phyloP scores from a whole-genome alignment of 2,329 filamentous ascomycete genomes.

The Penicillium sp. region DNA sequence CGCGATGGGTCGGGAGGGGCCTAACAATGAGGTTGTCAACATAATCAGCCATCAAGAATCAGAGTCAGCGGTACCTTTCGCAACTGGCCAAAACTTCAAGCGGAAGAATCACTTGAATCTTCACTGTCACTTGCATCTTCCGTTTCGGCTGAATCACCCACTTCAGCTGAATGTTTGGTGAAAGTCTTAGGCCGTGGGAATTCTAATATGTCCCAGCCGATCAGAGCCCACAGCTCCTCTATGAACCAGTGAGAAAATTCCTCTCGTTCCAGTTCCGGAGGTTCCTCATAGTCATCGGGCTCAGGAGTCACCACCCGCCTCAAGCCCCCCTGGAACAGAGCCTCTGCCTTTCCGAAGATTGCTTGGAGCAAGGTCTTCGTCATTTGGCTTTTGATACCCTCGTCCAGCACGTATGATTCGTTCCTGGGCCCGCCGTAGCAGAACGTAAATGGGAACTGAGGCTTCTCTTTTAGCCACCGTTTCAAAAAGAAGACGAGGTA shows the following conservation, averaged over 20 bases:
- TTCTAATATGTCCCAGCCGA: constrained; percentile 57
- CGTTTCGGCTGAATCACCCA: too few species aligned
- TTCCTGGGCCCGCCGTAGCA: too few species aligned
- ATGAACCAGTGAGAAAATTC: constrained; percentile 57
- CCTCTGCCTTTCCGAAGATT: constrained; percentile 42
- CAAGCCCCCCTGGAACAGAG: constrained; percentile 33
- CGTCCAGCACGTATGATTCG: too few species aligned
- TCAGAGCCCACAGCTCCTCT: constrained; percentile 57
- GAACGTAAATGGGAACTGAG: not conserved
- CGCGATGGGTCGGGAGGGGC: too few species aligned
- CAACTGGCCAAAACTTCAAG: not conserved
- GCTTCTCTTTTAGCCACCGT: constrained; percentile 25
- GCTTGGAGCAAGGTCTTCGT: constrained; percentile 43
- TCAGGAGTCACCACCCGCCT: constrained; percentile 25
- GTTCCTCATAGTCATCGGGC: constrained; percentile 14
- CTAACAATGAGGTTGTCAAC: too few species aligned
- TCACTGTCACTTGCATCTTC: not conserved
- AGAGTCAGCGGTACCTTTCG: not conserved
- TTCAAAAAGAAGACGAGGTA: constrained; percentile 42
- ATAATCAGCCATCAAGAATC: not conserved
- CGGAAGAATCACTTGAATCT: not conserved
- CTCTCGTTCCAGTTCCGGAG: constrained; percentile 26
- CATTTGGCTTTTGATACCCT: not conserved
- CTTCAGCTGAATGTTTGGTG: not conserved
- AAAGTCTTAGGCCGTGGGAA: not conserved